Conservation (phyloP, 139 green algal species). For the Dunaliella primolecta region DNA sequence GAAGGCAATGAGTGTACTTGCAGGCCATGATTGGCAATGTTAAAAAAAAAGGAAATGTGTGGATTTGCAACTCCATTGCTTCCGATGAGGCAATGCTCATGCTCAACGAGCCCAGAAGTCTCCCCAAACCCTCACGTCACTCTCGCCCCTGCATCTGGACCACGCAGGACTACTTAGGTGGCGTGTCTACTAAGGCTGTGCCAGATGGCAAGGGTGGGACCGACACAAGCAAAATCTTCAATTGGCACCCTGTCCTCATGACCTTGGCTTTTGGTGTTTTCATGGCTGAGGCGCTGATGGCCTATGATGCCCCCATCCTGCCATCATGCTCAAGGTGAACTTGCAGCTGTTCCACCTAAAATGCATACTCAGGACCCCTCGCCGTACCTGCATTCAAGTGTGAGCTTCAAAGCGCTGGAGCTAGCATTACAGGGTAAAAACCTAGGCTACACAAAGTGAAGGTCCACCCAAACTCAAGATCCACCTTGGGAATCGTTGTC, state of each 20-base stretch:
- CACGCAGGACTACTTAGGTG: background rate
- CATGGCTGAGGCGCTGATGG: constrained; percentile 70
- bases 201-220: constrained; percentile 19
- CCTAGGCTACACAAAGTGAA: background rate
- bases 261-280: constrained; percentile 62
- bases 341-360: background rate
- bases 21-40: background rate
- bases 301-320: constrained; percentile 54
- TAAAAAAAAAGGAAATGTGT: no score
- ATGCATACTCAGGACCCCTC: background rate
- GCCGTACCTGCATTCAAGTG: background rate
- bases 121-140: background rate
- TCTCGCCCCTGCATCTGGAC: background rate
- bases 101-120: background rate
- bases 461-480: background rate
- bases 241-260: constrained; percentile 80
- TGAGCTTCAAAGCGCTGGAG: background rate
- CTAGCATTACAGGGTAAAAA: background rate
- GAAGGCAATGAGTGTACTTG: no score
- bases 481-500: background rate
- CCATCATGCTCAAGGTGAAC: constrained; percentile 19
- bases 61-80: background rate
- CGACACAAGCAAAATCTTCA: constrained; percentile 65
- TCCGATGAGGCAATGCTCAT: background rate
- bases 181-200: background rate